Evolutionary conservation across 2,329 filamentous ascomycete species (phyloP).

Genomic region (Cercospora sp.): DNA sequence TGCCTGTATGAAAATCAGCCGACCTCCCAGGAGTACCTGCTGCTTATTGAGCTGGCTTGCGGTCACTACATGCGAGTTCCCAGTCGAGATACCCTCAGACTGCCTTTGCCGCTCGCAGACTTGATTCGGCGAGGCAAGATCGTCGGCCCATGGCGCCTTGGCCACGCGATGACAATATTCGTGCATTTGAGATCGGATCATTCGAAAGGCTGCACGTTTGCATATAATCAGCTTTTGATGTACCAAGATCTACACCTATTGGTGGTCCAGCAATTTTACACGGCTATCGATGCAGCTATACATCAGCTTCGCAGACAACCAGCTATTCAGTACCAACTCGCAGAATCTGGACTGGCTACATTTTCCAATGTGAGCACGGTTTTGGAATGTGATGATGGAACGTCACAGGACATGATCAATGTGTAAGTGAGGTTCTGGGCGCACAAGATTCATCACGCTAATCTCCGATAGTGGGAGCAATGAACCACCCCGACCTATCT

Average conservation of each 20-base stretch:
- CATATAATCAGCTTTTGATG: background rate
- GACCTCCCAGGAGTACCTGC: background rate
- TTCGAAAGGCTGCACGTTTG: background rate
- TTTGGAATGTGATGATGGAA: background rate
- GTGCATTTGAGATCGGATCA: background rate
- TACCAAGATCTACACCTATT: background rate
- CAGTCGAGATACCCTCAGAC: background rate
- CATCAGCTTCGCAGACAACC: background rate
- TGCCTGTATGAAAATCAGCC: background rate
- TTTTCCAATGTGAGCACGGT: background rate
- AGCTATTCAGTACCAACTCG: background rate
- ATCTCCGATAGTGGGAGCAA: background rate
- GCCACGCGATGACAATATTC: background rate
- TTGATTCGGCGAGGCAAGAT: background rate
- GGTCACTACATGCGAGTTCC: constrained; percentile 1
- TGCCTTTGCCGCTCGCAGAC: background rate
- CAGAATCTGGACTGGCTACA: background rate
- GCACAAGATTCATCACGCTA: background rate
- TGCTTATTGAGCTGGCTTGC: background rate
- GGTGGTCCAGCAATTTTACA: background rate
- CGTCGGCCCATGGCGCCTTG: background rate
- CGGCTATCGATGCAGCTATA: background rate
- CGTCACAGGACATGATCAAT: background rate
- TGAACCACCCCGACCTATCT: background rate
- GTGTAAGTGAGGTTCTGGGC: background rate